These are phyloP conservation scores for Cystobasidium pallidum DNA, from an alignment of 1,284 basidiomycete genomes.

Conservation along the genomic window DNA sequence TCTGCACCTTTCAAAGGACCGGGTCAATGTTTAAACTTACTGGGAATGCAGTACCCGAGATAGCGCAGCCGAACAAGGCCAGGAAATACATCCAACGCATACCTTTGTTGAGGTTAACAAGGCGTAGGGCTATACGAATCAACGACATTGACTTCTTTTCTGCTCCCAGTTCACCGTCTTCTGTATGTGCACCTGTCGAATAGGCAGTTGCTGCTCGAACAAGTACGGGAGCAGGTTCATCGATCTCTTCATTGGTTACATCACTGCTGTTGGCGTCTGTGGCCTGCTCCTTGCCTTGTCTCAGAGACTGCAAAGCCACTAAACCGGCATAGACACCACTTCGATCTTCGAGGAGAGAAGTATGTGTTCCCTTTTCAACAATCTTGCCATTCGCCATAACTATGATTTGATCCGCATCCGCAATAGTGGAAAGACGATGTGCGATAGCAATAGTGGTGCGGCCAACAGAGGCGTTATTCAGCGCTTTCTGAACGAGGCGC, in stretches of 20 bases:
- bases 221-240: slow-evolving; percentile 1
- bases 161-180: background rate
- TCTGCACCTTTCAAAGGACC: too few species aligned
- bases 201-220: slow-evolving; percentile 1
- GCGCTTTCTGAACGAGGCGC: slow-evolving; percentile 88
- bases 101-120: slow-evolving; percentile 5
- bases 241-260: background rate
- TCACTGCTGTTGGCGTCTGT: slow-evolving; percentile 17
- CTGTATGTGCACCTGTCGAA: background rate
- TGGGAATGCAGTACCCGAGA: slow-evolving; percentile 11
- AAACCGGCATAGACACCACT: slow-evolving; percentile 56
- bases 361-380: slow-evolving; percentile 55
- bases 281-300: slow-evolving; percentile 45
- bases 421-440: slow-evolving; percentile 56
- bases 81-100: slow-evolving; percentile 14
- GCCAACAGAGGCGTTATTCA: slow-evolving; percentile 81
- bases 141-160: background rate
- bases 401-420: slow-evolving; percentile 58
- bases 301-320: slow-evolving; percentile 56
- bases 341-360: slow-evolving; percentile 52
- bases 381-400: slow-evolving; percentile 57
- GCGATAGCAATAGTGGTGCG: slow-evolving; percentile 60
- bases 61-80: background rate
- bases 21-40: too few species aligned
- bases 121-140: background rate